These are phyloP conservation scores for Aspergillus steynii DNA, from an alignment of 495 filamentous ascomycete species.

Conservation along the genomic window DNA sequence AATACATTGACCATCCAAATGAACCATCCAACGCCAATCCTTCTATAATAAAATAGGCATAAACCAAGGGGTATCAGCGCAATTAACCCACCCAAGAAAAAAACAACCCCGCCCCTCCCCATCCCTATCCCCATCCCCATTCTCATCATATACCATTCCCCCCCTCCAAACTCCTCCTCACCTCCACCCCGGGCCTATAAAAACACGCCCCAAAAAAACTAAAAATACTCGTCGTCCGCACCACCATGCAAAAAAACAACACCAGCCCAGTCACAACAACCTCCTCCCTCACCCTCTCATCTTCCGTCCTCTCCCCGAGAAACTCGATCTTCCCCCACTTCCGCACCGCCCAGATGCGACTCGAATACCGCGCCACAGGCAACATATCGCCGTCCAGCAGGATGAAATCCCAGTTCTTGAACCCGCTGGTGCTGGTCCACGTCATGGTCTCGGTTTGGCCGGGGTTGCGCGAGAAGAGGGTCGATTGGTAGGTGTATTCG, in stretches of 20 bases:
- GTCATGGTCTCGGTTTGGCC: constrained; percentile 28
- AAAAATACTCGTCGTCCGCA: constrained; percentile 27
- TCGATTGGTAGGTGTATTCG: constrained; percentile 33
- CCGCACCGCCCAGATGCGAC: constrained; percentile 28
- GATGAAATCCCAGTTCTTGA: constrained; percentile 39
- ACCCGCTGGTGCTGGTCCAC: constrained; percentile 29
- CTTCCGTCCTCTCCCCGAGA: constrained; percentile 22
- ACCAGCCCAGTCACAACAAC: constrained; percentile 35
- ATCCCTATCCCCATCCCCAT: too few species aligned
- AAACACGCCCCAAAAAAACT: constrained; percentile 27
- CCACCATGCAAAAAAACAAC: constrained; percentile 29
- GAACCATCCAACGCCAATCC: too few species aligned
- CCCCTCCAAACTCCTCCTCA: not conserved
- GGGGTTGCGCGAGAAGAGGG: constrained; percentile 18
- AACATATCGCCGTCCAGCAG: constrained; percentile 31
- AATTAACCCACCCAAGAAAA: too few species aligned
- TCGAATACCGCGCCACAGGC: constrained; percentile 29
- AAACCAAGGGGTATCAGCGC: too few species aligned
- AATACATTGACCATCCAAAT: not conserved
- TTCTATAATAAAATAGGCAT: too few species aligned
- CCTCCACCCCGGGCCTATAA: constrained; percentile 6
- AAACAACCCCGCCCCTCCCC: too few species aligned
- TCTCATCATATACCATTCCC: too few species aligned
- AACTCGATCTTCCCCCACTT: constrained; percentile 34
- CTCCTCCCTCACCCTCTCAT: constrained; percentile 28